Percentiles rank a stretch among this genome's conserved stretches.
phyloP scores from a whole-genome alignment of 2,329 filamentous ascomycete species.

The Pyrenochaeta sp. region DNA sequence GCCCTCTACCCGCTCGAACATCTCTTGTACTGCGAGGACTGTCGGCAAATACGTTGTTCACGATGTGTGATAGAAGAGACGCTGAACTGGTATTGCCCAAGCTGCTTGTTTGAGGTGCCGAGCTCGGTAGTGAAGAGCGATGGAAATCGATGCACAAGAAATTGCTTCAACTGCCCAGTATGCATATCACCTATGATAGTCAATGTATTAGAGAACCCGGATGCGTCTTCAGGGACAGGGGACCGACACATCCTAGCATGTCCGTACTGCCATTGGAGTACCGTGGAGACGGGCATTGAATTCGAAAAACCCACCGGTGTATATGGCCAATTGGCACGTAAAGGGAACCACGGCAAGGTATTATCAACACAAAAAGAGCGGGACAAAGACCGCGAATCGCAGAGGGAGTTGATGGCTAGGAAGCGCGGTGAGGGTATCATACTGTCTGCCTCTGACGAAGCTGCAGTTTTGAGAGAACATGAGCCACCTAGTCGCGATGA shows the following conservation, averaged over 20 bases:
- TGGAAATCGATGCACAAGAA: constrained; percentile 92
- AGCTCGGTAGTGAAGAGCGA: constrained; percentile 92
- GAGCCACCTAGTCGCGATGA: constrained; percentile 67
- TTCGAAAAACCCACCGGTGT: constrained; percentile 92
- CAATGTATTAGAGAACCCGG: constrained; percentile 69
- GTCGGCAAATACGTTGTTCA: constrained; percentile 92
- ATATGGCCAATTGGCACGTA: constrained; percentile 76
- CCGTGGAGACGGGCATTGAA: constrained; percentile 85
- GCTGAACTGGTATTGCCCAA: constrained; percentile 93
- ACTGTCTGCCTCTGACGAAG: constrained; percentile 27
- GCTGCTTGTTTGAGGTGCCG: constrained; percentile 93
- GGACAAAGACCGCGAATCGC: constrained; percentile 51
- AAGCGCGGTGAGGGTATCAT: constrained; percentile 27
- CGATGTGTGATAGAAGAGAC: constrained; percentile 93
- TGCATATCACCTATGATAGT: constrained; percentile 84
- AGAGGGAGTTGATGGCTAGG: constrained; percentile 37
- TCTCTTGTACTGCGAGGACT: constrained; percentile 96
- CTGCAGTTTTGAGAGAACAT: constrained; percentile 10
- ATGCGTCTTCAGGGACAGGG: constrained; percentile 33
- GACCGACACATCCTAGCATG: constrained; percentile 83
- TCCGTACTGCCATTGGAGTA: constrained; percentile 92
- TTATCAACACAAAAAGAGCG: constrained; percentile 52
- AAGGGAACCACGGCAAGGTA: constrained; percentile 62
- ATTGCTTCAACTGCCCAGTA: constrained; percentile 93
- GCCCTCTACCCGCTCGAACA: constrained; percentile 93